These are phyloP conservation scores for Begonia peltatifolia DNA, from an alignment of 306 rosid genomes.

Conservation along the genomic window DNA sequence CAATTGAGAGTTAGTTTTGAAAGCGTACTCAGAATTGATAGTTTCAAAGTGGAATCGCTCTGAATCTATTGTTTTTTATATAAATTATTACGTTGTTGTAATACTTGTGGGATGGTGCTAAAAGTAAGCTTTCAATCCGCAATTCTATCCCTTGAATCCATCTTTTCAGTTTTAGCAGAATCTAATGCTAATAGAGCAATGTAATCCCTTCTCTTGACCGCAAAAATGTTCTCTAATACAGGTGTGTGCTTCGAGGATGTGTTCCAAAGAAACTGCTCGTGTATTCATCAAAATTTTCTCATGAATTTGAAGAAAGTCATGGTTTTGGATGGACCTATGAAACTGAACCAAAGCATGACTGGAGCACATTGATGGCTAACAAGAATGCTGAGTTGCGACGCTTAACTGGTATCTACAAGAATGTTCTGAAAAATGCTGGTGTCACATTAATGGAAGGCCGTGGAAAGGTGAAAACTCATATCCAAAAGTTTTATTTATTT, in stretches of 20 bases:
- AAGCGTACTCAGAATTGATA: too few species aligned
- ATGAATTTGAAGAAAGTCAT: constrained; percentile 88
- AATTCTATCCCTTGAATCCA: too few species aligned
- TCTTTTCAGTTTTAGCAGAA: too few species aligned
- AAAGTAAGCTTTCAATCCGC: too few species aligned
- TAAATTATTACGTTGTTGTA: too few species aligned
- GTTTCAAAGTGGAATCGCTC: too few species aligned
- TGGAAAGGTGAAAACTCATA: constrained; percentile 47
- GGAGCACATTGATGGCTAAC: constrained; percentile 87
- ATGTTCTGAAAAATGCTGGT: constrained; percentile 40
- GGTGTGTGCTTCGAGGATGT: constrained; percentile 96
- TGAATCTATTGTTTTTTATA: too few species aligned
- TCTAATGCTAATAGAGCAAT: too few species aligned
- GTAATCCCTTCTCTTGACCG: too few species aligned
- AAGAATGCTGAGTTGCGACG: constrained; percentile 96
- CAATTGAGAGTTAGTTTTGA: too few species aligned
- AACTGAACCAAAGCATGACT: constrained; percentile 75
- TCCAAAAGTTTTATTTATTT: too few species aligned
- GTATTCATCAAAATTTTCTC: constrained; percentile 61
- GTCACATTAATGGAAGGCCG: constrained; percentile 84
- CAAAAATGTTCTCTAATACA: constrained; percentile 8
- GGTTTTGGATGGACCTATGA: constrained; percentile 95
- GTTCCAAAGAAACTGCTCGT: constrained; percentile 90
- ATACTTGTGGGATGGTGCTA: too few species aligned
- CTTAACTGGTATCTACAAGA: constrained; percentile 82